Conservation (phyloP, 2,329 filamentous ascomycete genomes). For the Monosporascus sp. region DNA sequence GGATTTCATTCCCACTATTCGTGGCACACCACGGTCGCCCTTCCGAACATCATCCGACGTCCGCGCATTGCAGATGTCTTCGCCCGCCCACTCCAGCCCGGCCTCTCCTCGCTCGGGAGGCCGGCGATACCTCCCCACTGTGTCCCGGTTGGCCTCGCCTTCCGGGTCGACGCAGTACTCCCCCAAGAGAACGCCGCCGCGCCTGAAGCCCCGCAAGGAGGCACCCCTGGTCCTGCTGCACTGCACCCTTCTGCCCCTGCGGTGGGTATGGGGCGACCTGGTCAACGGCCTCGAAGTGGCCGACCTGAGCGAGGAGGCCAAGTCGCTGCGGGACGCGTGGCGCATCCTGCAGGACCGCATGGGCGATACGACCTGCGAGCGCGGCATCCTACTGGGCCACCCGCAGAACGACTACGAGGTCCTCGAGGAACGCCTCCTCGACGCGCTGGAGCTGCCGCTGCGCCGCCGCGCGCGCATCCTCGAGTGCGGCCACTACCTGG, state of each 20-base stretch:
- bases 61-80: slow-evolving; percentile 67
- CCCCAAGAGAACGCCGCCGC: slow-evolving; percentile 50
- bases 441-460: slow-evolving; percentile 66
- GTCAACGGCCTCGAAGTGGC: slow-evolving; percentile 36
- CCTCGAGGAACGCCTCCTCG: slow-evolving; percentile 70
- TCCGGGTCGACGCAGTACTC: slow-evolving; percentile 47
- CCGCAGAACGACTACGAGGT: slow-evolving; percentile 76
- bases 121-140: slow-evolving; percentile 45
- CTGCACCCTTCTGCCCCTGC: slow-evolving; percentile 67
- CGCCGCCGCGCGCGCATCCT: slow-evolving; percentile 61
- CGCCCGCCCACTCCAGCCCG: slow-evolving; percentile 50
- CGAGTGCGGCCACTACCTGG: slow-evolving; percentile 72
- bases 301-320: slow-evolving; percentile 34
- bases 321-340: slow-evolving; percentile 57
- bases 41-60: slow-evolving; percentile 68
- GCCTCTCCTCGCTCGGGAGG: slow-evolving; percentile 47
- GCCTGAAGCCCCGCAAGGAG: slow-evolving; percentile 52
- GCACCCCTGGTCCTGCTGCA: slow-evolving; percentile 73
- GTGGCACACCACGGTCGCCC: slow-evolving; percentile 54
- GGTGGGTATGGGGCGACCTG: slow-evolving; percentile 58
- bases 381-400: slow-evolving; percentile 71
- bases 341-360: slow-evolving; percentile 64
- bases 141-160: slow-evolving; percentile 55
- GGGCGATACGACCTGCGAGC: slow-evolving; percentile 66
- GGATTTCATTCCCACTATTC: slow-evolving; percentile 48